Base-by-base conservation (phyloP, 345 rosid genomes). In the Linum usitatissimum region DNA sequence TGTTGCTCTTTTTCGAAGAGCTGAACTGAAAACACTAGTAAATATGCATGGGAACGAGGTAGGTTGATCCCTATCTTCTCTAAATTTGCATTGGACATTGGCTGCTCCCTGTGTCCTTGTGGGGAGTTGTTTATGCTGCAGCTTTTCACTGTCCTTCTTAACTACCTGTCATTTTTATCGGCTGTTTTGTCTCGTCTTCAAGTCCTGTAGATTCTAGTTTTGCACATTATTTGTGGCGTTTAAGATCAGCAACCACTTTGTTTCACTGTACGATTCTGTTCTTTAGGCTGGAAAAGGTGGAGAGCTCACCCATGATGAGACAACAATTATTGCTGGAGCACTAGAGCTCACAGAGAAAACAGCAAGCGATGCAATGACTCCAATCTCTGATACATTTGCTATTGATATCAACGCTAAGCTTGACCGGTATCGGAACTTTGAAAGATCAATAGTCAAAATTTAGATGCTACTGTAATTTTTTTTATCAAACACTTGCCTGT, bases 251-350 rank as follows among this genome's bases (percentile, higher is more conserved):
- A 34, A 7, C 38, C 38, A 34, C 40, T 23, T 23, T 18, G 18
- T 13, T 61, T 55, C 28, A n/a, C 59, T 61, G 34, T 61, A 40
- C 48, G 19, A 17, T 15, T 3, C 30, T 45, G 23, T 54, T 36
- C 58, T 18, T 53, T 75, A 90, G 99, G 99, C 99, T 59, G 99
- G 99, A 53, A 93, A 93, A 72, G 99, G 99, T 60, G 99, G 99
- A 60, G 99, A 93, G 72, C 63, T 93, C 72, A 90, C 99, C 0
- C 99, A 83, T 77, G 99, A 93, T 20, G 99, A 93, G 75, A 93
- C 99, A 3, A 93, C 99, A 30, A 93, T 93, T 63, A 93, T 93
- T 70, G 97, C 97, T 30, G 99, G 99, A 75, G 99, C 99, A 61
- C 99, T 93, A 66, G 96, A 84, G 73, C 96, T 93, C 36, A 60